Percentiles rank a stretch among this genome's conserved stretches.
Evolutionary conservation across 2,329 filamentous ascomycete genomes (phyloP).

Genomic region (Ilyonectria destructans): DNA sequence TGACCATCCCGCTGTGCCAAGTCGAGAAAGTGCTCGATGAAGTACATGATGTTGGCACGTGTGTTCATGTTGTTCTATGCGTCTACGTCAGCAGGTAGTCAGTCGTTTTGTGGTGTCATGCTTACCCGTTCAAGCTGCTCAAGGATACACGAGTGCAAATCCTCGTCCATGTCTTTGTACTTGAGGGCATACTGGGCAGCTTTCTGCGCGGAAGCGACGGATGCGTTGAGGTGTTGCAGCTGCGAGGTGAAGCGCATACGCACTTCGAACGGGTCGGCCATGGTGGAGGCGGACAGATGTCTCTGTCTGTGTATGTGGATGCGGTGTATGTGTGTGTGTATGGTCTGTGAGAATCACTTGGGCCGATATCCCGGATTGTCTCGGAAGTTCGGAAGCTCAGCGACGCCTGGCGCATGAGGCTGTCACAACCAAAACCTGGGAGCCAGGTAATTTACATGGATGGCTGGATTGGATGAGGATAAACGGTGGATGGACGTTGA

Average conservation of each 20-base stretch:
- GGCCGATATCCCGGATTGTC: constrained; percentile 24
- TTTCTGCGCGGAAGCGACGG: constrained; percentile 90
- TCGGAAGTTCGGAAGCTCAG: constrained; percentile 34
- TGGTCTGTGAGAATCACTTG: constrained; percentile 15
- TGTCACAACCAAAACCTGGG: constrained; percentile 36
- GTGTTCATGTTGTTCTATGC: constrained; percentile 93
- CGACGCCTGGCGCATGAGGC: constrained; percentile 36
- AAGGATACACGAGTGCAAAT: constrained; percentile 96
- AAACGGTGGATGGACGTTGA: constrained; percentile 35
- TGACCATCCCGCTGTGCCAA: constrained; percentile 84
- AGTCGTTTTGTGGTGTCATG: constrained; percentile 11
- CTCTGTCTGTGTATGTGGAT: neutral
- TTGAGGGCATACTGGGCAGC: constrained; percentile 95
- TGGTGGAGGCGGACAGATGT: constrained; percentile 49
- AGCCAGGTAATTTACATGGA: constrained; percentile 34
- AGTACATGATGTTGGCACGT: constrained; percentile 99
- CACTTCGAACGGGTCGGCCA: constrained; percentile 94
- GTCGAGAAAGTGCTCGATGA: constrained; percentile 95
- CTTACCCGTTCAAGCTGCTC: constrained; percentile 90
- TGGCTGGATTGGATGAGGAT: constrained; percentile 35
- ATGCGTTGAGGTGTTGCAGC: constrained; percentile 92
- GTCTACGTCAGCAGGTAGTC: constrained; percentile 30
- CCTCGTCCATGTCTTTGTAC: constrained; percentile 95
- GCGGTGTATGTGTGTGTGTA: neutral
- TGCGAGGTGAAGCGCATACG: constrained; percentile 96